phyloP scores from a whole-genome alignment of 495 filamentous ascomycete genomes.

The Penicillium alfredii region DNA sequence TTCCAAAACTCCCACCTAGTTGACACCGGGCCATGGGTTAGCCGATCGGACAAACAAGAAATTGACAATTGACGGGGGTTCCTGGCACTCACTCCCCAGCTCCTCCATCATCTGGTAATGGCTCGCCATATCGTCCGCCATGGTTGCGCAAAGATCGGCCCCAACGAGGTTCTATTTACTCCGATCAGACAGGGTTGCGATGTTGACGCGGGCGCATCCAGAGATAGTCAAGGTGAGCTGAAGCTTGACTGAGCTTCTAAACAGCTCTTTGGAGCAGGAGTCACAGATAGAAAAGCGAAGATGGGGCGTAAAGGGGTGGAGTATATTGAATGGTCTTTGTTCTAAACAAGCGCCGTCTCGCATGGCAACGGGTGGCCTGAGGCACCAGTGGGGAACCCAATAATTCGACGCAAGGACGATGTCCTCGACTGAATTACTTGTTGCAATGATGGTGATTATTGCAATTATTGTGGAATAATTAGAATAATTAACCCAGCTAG shows the following conservation, averaged over 20 bases:
- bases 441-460: neutral
- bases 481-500: no score
- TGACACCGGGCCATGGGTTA: constrained; percentile 13
- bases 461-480: neutral
- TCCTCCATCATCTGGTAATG: constrained; percentile 90
- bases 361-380: constrained; percentile 35
- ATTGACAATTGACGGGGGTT: neutral
- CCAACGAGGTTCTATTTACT: constrained; percentile 13
- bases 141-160: constrained; percentile 25
- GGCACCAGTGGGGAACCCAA: no score
- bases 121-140: constrained; percentile 61
- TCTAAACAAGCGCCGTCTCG: constrained; percentile 34
- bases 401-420: no score
- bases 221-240: constrained; percentile 4
- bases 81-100: constrained; percentile 71
- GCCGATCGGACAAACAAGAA: constrained; percentile 1
- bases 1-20: constrained; percentile 86
- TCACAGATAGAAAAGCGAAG: constrained; percentile 10
- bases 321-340: constrained; percentile 20
- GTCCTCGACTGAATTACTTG: no score
- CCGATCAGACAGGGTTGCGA: constrained; percentile 15
- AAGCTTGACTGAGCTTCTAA: constrained; percentile 1
- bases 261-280: constrained; percentile 4
- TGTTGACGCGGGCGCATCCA: constrained; percentile 17
- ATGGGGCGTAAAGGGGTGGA: constrained; percentile 23